Conservation (phyloP, 73 alveolate genomes). For the Paramecium sexaurelia region DNA sequence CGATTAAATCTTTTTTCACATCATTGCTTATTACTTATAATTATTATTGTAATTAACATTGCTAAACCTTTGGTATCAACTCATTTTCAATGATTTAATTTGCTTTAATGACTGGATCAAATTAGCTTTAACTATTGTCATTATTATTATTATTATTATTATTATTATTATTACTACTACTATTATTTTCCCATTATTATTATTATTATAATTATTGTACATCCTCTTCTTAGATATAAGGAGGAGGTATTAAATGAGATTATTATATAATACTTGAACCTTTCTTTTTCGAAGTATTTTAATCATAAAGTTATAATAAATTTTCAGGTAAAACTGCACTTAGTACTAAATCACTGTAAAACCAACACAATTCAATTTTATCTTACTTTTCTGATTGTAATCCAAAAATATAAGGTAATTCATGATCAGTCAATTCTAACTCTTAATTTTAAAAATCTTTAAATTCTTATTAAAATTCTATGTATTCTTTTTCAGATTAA, state of each 20-base stretch:
- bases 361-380: constrained; percentile 12
- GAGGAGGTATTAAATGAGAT: constrained; percentile 32
- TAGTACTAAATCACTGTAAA: not conserved
- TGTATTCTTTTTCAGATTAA: not conserved
- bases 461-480: not conserved
- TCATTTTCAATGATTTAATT: not conserved
- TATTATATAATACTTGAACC: not conserved
- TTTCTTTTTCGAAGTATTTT: not conserved
- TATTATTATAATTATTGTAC: not conserved
- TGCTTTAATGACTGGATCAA: not conserved
- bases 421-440: not conserved
- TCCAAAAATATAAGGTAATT: not conserved
- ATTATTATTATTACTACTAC: not conserved
- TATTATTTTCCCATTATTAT: not conserved
- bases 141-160: not conserved
- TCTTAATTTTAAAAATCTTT: not conserved
- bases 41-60: not conserved
- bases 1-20: not conserved
- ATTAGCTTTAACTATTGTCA: not conserved
- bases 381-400: not conserved
- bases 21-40: not conserved
- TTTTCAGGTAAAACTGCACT: not conserved
- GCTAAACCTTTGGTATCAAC: not conserved
- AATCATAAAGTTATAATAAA: not conserved
- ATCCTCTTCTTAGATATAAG: constrained; percentile 7